Evolutionary conservation across 1,284 basidiomycete genomes (phyloP).

Genomic region (Apiotrichum sp.): DNA sequence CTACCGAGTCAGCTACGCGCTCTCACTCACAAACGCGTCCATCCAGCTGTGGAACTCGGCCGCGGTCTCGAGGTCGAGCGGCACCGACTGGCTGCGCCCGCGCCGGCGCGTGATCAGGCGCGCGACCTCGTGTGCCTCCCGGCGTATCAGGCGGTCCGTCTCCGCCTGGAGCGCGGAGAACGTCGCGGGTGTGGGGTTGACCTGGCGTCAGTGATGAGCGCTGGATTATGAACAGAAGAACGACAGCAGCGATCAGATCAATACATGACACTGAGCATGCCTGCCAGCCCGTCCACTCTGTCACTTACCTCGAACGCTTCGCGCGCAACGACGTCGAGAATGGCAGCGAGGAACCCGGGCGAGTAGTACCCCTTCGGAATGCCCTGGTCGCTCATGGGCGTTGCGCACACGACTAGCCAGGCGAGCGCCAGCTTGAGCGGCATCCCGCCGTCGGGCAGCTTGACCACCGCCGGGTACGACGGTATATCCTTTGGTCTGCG

Average conservation of each 20-base stretch:
- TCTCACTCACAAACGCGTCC: constrained; percentile 23
- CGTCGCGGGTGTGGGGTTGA: constrained; percentile 24
- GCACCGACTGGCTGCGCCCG: constrained; percentile 21
- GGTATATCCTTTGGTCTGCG: neutral
- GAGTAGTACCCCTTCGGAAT: constrained; percentile 26
- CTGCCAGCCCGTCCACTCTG: too few species aligned
- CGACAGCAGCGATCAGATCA: too few species aligned
- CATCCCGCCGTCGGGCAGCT: neutral
- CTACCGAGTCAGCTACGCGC: too few species aligned
- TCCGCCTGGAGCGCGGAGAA: constrained; percentile 21
- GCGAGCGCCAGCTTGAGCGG: constrained; percentile 36
- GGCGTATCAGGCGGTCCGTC: constrained; percentile 26
- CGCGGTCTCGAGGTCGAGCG: constrained; percentile 12
- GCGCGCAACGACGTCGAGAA: constrained; percentile 29
- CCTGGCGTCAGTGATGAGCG: constrained; percentile 13
- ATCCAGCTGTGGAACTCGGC: constrained; percentile 29
- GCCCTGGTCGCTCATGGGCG: constrained; percentile 14
- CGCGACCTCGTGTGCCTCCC: constrained; percentile 16
- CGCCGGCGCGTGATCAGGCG: constrained; percentile 20
- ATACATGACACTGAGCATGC: neutral
- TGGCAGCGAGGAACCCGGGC: constrained; percentile 23
- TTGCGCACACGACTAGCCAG: constrained; percentile 24
- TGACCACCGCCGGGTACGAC: neutral
- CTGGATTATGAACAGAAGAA: neutral
- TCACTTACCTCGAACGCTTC: constrained; percentile 36